These are phyloP conservation scores for Juglanconis juglandina DNA, from an alignment of 2,329 filamentous ascomycete genomes.

Conservation along the genomic window DNA sequence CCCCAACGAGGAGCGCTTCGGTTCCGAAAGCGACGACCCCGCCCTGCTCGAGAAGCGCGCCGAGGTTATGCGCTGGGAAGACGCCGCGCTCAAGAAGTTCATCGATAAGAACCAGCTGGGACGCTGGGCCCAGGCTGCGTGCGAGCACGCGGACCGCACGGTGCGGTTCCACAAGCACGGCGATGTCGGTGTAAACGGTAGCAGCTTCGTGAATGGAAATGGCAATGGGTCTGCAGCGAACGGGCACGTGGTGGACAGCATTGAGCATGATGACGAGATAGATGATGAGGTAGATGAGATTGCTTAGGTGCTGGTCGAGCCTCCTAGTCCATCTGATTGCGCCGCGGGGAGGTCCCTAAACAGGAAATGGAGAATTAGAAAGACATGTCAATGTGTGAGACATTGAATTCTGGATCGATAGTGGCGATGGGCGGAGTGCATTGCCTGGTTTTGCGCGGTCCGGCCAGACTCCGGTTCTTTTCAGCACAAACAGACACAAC, in stretches of 20 bases:
- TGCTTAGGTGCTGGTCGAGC: not conserved
- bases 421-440: not conserved
- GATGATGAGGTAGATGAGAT: slow-evolving; percentile 14
- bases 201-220: slow-evolving; percentile 5
- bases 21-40: slow-evolving; percentile 49
- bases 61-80: slow-evolving; percentile 70
- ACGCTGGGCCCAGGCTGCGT: slow-evolving; percentile 55
- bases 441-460: not conserved
- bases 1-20: slow-evolving; percentile 58
- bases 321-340: not conserved
- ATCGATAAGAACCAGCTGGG: slow-evolving; percentile 67
- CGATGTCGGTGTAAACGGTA: slow-evolving; percentile 4
- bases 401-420: not conserved
- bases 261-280: slow-evolving; percentile 7
- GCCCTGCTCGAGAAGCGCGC: slow-evolving; percentile 64
- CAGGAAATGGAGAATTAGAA: not conserved
- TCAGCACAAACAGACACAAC: not conserved
- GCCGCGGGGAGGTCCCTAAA: not conserved
- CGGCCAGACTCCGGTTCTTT: no score
- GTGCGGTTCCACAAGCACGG: slow-evolving; percentile 3
- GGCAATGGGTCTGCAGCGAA: not conserved
- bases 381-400: not conserved
- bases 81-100: slow-evolving; percentile 60
- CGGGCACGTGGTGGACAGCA: slow-evolving; percentile 11
- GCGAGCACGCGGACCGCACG: slow-evolving; percentile 33